Evolutionary conservation across 2,329 filamentous ascomycete species (phyloP).

Genomic region (Botrytis porri): DNA sequence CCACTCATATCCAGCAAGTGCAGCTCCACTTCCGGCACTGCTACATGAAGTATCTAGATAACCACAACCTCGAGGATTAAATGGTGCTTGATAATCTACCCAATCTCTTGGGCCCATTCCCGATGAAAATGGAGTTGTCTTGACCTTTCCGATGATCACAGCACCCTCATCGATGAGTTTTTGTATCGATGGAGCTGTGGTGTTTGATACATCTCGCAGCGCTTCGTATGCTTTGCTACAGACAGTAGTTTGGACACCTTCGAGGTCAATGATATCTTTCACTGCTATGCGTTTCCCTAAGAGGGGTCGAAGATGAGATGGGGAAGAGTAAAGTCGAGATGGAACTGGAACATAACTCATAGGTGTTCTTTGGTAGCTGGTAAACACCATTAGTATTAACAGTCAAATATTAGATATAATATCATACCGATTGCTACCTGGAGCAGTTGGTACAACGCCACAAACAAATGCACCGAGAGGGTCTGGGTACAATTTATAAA

Average conservation of each 20-base stretch:
- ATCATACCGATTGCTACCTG: background rate
- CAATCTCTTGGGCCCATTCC: conserved; percentile 42
- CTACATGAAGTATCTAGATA: conserved; percentile 47
- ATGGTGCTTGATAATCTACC: conserved; percentile 41
- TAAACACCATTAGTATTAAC: background rate
- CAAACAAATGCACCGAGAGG: conserved; percentile 12
- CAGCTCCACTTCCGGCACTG: conserved; percentile 45
- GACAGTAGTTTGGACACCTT: conserved; percentile 52
- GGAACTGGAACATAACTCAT: conserved; percentile 1
- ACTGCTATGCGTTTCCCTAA: conserved; percentile 58
- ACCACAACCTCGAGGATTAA: conserved; percentile 46
- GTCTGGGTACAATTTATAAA: conserved; percentile 9
- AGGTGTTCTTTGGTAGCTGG: background rate
- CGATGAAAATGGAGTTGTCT: conserved; percentile 46
- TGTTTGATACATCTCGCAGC: conserved; percentile 45
- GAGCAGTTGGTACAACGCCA: background rate
- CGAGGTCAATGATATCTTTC: conserved; percentile 60
- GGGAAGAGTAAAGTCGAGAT: background rate
- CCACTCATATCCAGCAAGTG: conserved; percentile 45
- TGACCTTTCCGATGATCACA: conserved; percentile 51
- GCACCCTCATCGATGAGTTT: conserved; percentile 58
- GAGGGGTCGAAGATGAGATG: conserved; percentile 42
- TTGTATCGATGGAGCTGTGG: conserved; percentile 50
- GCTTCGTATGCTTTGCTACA: conserved; percentile 57
- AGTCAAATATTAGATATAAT: background rate